These are phyloP conservation scores for Fraxinus latifolia DNA, from an alignment of 305 asterid genomes.

Conservation along the genomic window DNA sequence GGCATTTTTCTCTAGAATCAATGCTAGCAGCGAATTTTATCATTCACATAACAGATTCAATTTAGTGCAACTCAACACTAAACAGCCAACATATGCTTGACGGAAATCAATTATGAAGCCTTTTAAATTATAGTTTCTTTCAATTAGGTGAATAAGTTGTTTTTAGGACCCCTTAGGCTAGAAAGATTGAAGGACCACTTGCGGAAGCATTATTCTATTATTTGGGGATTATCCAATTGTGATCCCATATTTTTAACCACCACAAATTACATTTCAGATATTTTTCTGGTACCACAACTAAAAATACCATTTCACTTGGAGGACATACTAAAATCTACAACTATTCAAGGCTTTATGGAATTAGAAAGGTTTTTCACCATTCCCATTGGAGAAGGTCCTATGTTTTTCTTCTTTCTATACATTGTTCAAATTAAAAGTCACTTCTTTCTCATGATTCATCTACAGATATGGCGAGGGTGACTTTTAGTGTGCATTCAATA, in stretches of 20 bases:
- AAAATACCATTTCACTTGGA: neutral
- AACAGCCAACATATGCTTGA: neutral
- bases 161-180: neutral
- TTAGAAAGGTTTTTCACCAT: neutral
- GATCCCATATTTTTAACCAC: neutral
- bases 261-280: neutral
- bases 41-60: constrained; percentile 1
- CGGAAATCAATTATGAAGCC: neutral
- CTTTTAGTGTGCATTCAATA: neutral
- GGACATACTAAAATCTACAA: neutral
- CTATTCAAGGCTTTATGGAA: neutral
- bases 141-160: neutral
- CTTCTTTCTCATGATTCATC: neutral
- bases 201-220: neutral
- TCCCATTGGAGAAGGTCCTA: neutral
- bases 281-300: neutral
- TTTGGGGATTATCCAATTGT: neutral
- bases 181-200: neutral
- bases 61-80: neutral
- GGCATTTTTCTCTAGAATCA: neutral
- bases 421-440: neutral
- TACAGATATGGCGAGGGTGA: neutral
- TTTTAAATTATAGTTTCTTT: neutral
- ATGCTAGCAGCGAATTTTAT: neutral
- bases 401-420: neutral